phyloP scores from a whole-genome alignment of 208 protist genomes.

The Sergeia podlipaevii region DNA sequence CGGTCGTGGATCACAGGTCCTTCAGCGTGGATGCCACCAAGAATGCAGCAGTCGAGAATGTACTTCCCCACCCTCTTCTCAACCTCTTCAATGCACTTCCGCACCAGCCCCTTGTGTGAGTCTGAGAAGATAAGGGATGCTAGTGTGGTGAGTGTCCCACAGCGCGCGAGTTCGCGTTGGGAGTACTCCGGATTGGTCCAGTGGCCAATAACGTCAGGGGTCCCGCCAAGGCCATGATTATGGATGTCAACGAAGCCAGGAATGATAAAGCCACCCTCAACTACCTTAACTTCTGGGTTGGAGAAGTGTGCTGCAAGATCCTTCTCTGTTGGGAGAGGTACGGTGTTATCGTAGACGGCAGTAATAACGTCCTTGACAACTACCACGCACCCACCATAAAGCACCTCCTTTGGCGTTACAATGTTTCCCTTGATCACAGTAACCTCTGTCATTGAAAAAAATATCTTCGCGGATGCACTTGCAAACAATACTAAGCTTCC shows the following conservation, averaged over 20 bases:
- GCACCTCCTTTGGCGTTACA: slow-evolving; percentile 46
- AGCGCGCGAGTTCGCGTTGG: slow-evolving; percentile 53
- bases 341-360: slow-evolving; percentile 19
- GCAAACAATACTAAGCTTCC: too few species aligned
- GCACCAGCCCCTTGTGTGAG: slow-evolving; percentile 34
- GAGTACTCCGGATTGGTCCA: slow-evolving; percentile 72
- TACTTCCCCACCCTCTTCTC: slow-evolving; percentile 35
- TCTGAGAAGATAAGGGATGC: slow-evolving; percentile 72
- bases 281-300: slow-evolving; percentile 11
- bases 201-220: slow-evolving; percentile 57
- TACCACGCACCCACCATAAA: slow-evolving; percentile 53
- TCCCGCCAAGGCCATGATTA: slow-evolving; percentile 68
- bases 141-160: slow-evolving; percentile 57
- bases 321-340: slow-evolving; percentile 16
- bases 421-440: slow-evolving; percentile 60
- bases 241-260: slow-evolving; percentile 79
- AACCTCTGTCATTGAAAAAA: slow-evolving; percentile 2
- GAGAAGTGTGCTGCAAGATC: slow-evolving; percentile 4
- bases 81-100: slow-evolving; percentile 38
- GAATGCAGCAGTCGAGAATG: slow-evolving; percentile 37
- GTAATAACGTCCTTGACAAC: slow-evolving; percentile 35
- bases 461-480: background rate
- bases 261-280: slow-evolving; percentile 37
- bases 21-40: slow-evolving; percentile 69
- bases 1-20: slow-evolving; percentile 64